Conservation (phyloP, 2,329 filamentous ascomycete genomes). For the Hawksworthiomyces lignivorus region DNA sequence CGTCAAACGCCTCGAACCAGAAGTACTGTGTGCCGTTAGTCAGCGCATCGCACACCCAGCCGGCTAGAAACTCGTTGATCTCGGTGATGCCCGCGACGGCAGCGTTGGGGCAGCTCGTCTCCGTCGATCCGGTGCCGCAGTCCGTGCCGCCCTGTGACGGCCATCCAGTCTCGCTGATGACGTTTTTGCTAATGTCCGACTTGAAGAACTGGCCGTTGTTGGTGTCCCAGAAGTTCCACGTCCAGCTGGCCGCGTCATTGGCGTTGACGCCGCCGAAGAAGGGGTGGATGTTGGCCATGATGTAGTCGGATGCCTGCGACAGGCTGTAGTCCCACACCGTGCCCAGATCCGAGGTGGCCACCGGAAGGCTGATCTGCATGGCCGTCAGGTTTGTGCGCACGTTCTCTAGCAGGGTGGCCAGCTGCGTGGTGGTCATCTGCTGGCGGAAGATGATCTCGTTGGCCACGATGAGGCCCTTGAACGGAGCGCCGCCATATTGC, state of each 20-base stretch:
- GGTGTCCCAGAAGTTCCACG: conserved; percentile 69
- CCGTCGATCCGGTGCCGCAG: conserved; percentile 51
- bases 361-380: conserved; percentile 60
- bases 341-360: conserved; percentile 84
- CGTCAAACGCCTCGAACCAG: conserved; percentile 96
- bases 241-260: conserved; percentile 67
- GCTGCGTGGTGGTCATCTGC: conserved; percentile 57
- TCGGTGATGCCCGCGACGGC: conserved; percentile 71
- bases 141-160: conserved; percentile 73
- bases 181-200: conserved; percentile 54
- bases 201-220: conserved; percentile 61
- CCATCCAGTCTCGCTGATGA: conserved; percentile 92
- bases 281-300: conserved; percentile 96
- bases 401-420: conserved; percentile 56
- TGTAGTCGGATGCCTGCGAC: conserved; percentile 65
- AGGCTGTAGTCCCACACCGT: conserved; percentile 74
- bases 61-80: conserved; percentile 78
- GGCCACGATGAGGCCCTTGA: conserved; percentile 75
- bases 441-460: conserved; percentile 74
- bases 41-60: conserved; percentile 76
- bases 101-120: conserved; percentile 50
- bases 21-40: conserved; percentile 86
- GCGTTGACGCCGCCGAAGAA: conserved; percentile 80
- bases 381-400: conserved; percentile 67
- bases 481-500: conserved; percentile 56